Conservation (phyloP, 345 rosid species). For the Fremontodendron californicum region DNA sequence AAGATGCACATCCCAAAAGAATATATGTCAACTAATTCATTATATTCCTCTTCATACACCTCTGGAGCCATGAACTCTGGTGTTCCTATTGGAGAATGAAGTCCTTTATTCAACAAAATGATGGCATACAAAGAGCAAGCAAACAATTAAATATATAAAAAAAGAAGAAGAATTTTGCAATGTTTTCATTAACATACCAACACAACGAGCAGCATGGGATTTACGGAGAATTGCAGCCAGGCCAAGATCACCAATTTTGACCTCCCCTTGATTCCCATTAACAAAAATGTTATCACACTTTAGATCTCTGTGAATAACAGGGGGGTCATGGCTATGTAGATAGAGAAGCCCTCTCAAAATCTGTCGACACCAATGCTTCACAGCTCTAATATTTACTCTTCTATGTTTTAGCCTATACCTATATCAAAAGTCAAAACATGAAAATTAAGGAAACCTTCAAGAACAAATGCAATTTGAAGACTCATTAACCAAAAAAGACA, state of each 20-base stretch:
- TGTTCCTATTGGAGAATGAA: conserved; percentile 41
- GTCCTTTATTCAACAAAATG: neutral
- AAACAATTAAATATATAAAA: neutral
- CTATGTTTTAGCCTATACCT: conserved; percentile 83
- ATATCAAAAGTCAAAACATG: neutral
- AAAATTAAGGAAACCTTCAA: neutral
- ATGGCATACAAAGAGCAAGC: neutral
- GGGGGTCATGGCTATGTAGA: conserved; percentile 84
- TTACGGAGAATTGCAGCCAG: conserved; percentile 90
- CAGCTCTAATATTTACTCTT: conserved; percentile 84
- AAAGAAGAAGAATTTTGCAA: neutral
- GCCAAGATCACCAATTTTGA: conserved; percentile 98
- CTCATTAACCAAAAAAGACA: neutral
- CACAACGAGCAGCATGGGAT: conserved; percentile 88
- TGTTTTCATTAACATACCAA: conserved; percentile 47
- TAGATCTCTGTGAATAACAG: conserved; percentile 94
- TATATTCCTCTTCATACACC: conserved; percentile 91
- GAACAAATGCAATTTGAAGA: neutral
- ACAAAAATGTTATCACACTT: conserved; percentile 97
- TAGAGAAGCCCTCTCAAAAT: conserved; percentile 77
- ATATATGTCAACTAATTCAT: conserved; percentile 92
- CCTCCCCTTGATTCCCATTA: conserved; percentile 98
- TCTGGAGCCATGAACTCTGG: conserved; percentile 99
- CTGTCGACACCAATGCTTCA: conserved; percentile 98
- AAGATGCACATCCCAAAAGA: conserved; percentile 96